These are phyloP conservation scores for Talinum fruticosum DNA, from an alignment of 148 eudicot genomes.

Conservation along the genomic window DNA sequence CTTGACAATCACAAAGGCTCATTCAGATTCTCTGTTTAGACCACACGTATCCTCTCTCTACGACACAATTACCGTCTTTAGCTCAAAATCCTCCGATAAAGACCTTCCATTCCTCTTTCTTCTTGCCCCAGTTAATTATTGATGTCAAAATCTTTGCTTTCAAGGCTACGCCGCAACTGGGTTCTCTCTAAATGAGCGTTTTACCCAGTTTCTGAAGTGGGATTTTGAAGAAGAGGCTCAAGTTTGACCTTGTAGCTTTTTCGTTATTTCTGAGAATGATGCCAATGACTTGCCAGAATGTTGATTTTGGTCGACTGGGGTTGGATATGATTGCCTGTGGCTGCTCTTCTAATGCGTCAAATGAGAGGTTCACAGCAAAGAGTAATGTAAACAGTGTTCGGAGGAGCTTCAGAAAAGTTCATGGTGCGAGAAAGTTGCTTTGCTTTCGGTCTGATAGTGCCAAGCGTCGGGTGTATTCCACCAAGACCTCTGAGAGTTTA, in stretches of 20 bases:
- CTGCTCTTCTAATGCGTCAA: constrained; percentile 54
- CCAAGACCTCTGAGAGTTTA: constrained; percentile 63
- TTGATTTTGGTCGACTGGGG: constrained; percentile 62
- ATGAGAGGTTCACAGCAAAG: constrained; percentile 31
- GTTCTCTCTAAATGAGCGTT: constrained; percentile 14
- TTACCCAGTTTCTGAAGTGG: constrained; percentile 32
- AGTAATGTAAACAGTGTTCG: constrained; percentile 34
- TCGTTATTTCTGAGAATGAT: constrained; percentile 47
- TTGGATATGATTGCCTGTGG: constrained; percentile 60
- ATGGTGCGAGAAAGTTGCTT: constrained; percentile 37
- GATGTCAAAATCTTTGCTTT: constrained; percentile 5
- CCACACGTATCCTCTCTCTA: constrained; percentile 14
- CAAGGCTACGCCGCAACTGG: constrained; percentile 3
- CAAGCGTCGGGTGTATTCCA: constrained; percentile 45
- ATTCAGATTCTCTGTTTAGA: constrained; percentile 20
- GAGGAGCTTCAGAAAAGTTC: constrained; percentile 31
- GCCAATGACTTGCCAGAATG: constrained; percentile 61
- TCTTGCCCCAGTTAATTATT: background rate
- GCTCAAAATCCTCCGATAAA: background rate
- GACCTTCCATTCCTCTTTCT: background rate
- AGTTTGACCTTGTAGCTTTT: constrained; percentile 19
- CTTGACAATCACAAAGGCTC: constrained; percentile 6
- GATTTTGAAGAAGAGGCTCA: constrained; percentile 20
- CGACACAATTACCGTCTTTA: background rate
- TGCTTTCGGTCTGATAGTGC: constrained; percentile 39